phyloP scores from a whole-genome alignment of 2,329 filamentous ascomycete species.

The Botrytis cinerea region DNA sequence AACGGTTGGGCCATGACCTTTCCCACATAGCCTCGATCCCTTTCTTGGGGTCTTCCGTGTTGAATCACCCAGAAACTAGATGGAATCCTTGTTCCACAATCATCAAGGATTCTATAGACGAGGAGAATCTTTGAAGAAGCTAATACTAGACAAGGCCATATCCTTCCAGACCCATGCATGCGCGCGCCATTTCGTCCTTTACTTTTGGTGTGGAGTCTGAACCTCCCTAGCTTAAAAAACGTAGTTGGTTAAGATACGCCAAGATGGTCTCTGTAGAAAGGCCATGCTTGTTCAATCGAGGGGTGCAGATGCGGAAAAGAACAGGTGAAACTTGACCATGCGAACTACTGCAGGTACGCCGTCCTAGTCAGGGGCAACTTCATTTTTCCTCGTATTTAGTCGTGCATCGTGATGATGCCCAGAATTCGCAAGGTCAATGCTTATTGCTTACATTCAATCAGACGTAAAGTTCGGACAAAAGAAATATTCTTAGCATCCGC shows the following conservation, averaged over 20 bases:
- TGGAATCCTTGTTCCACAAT: slow-evolving; percentile 12
- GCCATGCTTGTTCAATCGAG: slow-evolving; percentile 13
- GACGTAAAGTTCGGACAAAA: slow-evolving; percentile 4
- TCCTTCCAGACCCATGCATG: slow-evolving; percentile 20
- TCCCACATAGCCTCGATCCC: slow-evolving; percentile 23
- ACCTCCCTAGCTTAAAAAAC: not conserved
- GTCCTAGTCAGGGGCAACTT: slow-evolving; percentile 18
- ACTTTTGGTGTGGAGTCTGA: slow-evolving; percentile 5
- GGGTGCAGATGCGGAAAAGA: slow-evolving; percentile 9
- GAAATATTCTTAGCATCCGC: not conserved
- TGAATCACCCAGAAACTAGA: slow-evolving; percentile 15
- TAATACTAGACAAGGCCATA: slow-evolving; percentile 15
- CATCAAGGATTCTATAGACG: slow-evolving; percentile 18
- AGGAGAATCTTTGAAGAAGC: slow-evolving; percentile 15
- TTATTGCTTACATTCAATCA: slow-evolving; percentile 16
- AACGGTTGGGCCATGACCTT: slow-evolving; percentile 23
- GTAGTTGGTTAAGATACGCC: slow-evolving; percentile 9
- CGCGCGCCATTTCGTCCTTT: slow-evolving; percentile 20
- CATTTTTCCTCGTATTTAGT: slow-evolving; percentile 15
- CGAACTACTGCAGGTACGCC: slow-evolving; percentile 24
- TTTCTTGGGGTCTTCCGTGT: slow-evolving; percentile 8
- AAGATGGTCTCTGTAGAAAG: slow-evolving; percentile 7
- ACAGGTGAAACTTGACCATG: slow-evolving; percentile 19
- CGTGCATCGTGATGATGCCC: slow-evolving; percentile 10
- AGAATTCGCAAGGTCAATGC: slow-evolving; percentile 18